Percentiles rank a stretch among this genome's conserved stretches.
These are phyloP conservation scores for Silene conica DNA, from an alignment of 148 eudicot genomes.

Conservation along the genomic window DNA sequence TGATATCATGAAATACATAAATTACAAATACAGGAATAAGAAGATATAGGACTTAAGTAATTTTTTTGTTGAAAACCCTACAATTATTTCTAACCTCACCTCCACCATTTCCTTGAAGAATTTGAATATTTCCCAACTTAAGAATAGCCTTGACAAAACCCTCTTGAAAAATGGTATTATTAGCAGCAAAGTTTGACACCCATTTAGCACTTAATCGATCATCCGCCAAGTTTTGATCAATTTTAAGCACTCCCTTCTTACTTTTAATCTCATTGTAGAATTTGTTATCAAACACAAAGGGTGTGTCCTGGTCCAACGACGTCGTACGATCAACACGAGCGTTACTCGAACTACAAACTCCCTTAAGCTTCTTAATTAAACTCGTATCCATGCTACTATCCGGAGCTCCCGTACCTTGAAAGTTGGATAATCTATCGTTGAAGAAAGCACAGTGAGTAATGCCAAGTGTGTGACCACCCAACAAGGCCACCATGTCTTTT, in stretches of 20 bases:
- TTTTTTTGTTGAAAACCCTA: constrained; percentile 12
- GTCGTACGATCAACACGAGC: neutral
- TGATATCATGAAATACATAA: too few species aligned
- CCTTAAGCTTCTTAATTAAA: neutral
- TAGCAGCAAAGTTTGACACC: constrained; percentile 17
- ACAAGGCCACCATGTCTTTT: constrained; percentile 7
- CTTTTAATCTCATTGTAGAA: constrained; percentile 20
- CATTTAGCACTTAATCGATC: constrained; percentile 14
- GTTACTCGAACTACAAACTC: neutral
- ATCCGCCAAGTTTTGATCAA: constrained; percentile 23
- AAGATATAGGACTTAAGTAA: too few species aligned
- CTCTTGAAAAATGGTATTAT: constrained; percentile 15
- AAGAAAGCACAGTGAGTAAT: neutral
- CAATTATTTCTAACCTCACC: constrained; percentile 26
- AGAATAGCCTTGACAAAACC: constrained; percentile 21
- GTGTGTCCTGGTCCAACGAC: constrained; percentile 5
- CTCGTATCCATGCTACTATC: neutral
- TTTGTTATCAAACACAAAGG: constrained; percentile 25
- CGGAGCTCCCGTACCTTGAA: neutral
- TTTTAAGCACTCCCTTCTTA: constrained; percentile 17
- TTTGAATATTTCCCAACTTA: constrained; percentile 22
- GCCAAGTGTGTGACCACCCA: constrained; percentile 10
- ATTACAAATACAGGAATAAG: too few species aligned
- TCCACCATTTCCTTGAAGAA: constrained; percentile 11
- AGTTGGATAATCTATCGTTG: neutral